phyloP scores from a whole-genome alignment of 2,329 filamentous ascomycete species.

The Colletotrichum cuscutae region DNA sequence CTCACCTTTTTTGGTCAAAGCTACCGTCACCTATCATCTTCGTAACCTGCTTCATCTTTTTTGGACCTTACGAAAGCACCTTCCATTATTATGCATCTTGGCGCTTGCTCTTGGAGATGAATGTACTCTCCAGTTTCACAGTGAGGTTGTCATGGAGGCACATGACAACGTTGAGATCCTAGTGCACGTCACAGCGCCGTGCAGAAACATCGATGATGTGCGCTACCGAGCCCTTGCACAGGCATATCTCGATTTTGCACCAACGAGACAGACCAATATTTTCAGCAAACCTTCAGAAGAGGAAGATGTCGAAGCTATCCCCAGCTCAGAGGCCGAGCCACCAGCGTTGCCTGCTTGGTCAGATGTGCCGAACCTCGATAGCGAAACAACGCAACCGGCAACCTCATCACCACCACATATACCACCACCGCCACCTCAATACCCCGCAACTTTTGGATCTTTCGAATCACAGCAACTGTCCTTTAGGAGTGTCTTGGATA shows the following conservation, averaged over 20 bases:
- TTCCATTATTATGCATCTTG: neutral
- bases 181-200: conserved; percentile 65
- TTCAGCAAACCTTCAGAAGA: neutral
- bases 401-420: conserved; percentile 20
- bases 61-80: neutral
- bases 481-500: conserved; percentile 57
- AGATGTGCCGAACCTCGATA: conserved; percentile 15
- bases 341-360: conserved; percentile 16
- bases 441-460: neutral
- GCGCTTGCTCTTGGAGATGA: conserved; percentile 14
- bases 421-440: neutral
- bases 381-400: conserved; percentile 7
- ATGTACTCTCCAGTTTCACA: neutral
- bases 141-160: conserved; percentile 29
- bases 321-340: conserved; percentile 10
- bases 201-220: conserved; percentile 57
- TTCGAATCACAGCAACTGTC: conserved; percentile 47
- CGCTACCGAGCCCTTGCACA: conserved; percentile 60
- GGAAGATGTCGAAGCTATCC: neutral
- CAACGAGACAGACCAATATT: conserved; percentile 37
- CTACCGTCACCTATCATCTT: neutral
- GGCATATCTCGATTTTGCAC: conserved; percentile 61
- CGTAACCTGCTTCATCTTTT: neutral
- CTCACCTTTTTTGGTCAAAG: neutral
- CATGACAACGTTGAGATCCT: conserved; percentile 60